Conservation (phyloP, 23 red algal genomes). For the Gracilariopsis chorda region DNA sequence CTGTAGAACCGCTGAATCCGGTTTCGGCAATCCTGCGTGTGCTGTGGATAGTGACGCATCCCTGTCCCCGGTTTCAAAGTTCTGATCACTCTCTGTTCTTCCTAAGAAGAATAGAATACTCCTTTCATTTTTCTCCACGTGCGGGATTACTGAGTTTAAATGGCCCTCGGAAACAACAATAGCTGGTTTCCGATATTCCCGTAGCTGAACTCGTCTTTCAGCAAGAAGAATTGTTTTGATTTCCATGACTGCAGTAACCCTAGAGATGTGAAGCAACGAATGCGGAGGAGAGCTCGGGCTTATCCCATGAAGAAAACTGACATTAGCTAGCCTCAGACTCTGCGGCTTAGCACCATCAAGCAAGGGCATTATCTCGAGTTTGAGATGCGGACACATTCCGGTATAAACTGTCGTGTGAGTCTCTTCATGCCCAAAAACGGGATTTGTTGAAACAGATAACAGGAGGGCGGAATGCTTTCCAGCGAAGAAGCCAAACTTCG, state of each 20-base stretch:
- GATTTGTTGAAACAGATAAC: constrained; percentile 25
- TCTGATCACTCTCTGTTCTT: neutral
- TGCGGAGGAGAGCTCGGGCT: constrained; percentile 26
- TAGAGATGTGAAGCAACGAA: constrained; percentile 22
- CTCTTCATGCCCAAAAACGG: constrained; percentile 27
- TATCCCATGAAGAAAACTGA: constrained; percentile 48
- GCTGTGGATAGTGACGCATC: neutral
- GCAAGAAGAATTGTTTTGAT: constrained; percentile 38
- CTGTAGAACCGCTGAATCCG: neutral
- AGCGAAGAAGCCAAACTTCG: constrained; percentile 50
- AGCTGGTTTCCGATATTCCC: neutral
- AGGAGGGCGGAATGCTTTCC: constrained; percentile 42
- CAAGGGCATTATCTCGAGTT: constrained; percentile 47
- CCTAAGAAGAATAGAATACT: neutral
- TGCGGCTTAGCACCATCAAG: constrained; percentile 44
- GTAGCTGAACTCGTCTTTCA: constrained; percentile 10
- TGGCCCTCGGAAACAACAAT: too few relatives aligned
- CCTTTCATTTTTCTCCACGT: neutral
- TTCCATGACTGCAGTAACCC: constrained; percentile 44
- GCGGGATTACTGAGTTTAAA: neutral
- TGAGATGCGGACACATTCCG: constrained; percentile 51
- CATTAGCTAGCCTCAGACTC: constrained; percentile 21
- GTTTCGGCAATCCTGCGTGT: neutral
- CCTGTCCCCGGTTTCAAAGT: neutral
- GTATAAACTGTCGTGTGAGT: constrained; percentile 46